Conservation (phyloP, 208 protist genomes). For the Leishmania tarentolae region DNA sequence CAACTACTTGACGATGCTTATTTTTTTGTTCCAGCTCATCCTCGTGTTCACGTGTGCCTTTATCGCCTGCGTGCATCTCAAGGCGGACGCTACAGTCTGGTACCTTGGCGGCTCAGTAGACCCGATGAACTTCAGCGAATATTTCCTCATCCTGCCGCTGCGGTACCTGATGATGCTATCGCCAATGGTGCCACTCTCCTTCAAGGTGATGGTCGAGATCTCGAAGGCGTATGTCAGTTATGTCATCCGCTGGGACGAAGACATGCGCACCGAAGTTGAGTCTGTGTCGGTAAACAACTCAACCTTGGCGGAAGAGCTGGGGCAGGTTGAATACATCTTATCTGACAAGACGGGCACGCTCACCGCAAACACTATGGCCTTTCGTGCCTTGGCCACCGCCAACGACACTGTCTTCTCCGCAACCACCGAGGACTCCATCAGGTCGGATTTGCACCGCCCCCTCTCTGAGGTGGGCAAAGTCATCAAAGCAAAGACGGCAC, state of each 20-base stretch:
- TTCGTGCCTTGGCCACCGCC: conserved; percentile 47
- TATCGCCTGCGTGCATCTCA: conserved; percentile 49
- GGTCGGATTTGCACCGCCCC: conserved; percentile 5
- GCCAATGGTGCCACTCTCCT: conserved; percentile 95
- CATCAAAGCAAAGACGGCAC: conserved; percentile 5
- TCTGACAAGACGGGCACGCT: conserved; percentile 95
- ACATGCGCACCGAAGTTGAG: conserved; percentile 58
- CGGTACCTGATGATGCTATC: conserved; percentile 93
- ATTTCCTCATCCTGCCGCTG: conserved; percentile 79
- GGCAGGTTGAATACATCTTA: conserved; percentile 92
- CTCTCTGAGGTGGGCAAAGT: conserved; percentile 7
- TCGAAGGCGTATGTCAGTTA: conserved; percentile 88
- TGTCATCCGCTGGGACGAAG: conserved; percentile 89
- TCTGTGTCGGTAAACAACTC: conserved; percentile 81
- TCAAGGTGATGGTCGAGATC: conserved; percentile 95
- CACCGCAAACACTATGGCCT: conserved; percentile 91
- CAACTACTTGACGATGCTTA: conserved; percentile 73
- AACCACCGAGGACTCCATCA: conserved; percentile 17
- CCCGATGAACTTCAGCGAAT: conserved; percentile 39
- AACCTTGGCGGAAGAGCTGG: conserved; percentile 91
- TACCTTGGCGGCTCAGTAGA: conserved; percentile 54
- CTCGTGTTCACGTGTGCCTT: conserved; percentile 71
- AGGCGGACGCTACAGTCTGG: conserved; percentile 42
- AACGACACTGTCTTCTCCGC: conserved; percentile 29
- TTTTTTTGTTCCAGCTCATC: conserved; percentile 93